Evolutionary conservation across 83 land plant species (phyloP), one percentile per base, ranked within the genome.

Genomic region (Picea abies): DNA sequence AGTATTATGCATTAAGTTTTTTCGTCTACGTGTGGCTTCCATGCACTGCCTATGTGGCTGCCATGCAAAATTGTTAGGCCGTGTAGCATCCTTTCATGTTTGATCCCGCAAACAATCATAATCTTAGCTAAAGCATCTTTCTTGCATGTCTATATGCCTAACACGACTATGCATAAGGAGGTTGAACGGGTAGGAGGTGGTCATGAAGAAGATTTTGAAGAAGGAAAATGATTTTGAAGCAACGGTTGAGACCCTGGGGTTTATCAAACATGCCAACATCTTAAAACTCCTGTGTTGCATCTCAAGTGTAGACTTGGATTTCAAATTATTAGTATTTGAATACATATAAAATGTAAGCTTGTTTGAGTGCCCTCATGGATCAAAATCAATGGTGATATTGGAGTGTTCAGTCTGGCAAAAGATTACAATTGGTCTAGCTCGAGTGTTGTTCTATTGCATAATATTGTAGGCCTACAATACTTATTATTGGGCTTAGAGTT

Each of bases 161-260:
- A 29, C 29, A 29, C 29, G 29, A 29, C 29, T 29, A 29, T 29
- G 29, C 29, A 29, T 29, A 29, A 29, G 29, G 29, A 29, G 29
- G 29, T 29, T 29, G 29, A 90, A 84, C 37, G 91, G 90, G 2
- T 87, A 89, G 32, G 71, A 29, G 6, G 92, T 91, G 22, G 97
- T 95, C 4, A 90, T 94, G 69, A 94, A 94, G 84, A 94, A 92
- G 83, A 86, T 94, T 0, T 87, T 84, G 85, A 73, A 44, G 2
- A 29, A 29, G 29, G 29, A 29, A 29, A 29, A 29, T 29, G 29
- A 29, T 29, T 29, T 29, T 29, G 29, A 29, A 29, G 29, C 22
- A 73, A 35, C 0, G 29, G 29, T 29, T 29, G 29, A 29, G 29
- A 29, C 29, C 29, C 29, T 29, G 19, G 63, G 82, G 52, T 29